Conservation (phyloP, 768 basidiomycete genomes). For the Boletus vermiculosoides region DNA sequence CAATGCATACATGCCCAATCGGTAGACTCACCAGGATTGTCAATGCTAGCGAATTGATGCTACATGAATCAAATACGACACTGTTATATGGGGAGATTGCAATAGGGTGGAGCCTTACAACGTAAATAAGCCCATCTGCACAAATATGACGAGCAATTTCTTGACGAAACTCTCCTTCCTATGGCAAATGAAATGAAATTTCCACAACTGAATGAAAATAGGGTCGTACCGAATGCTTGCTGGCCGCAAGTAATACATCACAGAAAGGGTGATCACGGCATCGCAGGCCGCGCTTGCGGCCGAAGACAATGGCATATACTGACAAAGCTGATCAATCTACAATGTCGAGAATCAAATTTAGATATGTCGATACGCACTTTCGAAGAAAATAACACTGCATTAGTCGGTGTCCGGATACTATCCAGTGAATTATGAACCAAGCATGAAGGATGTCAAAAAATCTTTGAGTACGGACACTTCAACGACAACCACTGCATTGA, state of each 20-base stretch:
- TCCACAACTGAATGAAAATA: neutral
- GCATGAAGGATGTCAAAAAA: neutral
- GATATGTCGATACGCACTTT: neutral
- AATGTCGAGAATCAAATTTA: neutral
- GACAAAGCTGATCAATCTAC: neutral
- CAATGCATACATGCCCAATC: neutral
- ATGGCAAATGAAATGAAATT: neutral
- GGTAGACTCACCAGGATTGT: slow-evolving; percentile 8
- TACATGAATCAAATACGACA: neutral
- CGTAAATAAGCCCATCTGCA: slow-evolving; percentile 14
- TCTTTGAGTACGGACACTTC: slow-evolving; percentile 6
- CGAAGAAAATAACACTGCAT: neutral
- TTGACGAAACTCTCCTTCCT: slow-evolving; percentile 9
- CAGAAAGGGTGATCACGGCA: slow-evolving; percentile 7
- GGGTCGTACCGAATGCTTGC: slow-evolving; percentile 2
- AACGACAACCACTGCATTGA: neutral
- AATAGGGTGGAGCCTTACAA: slow-evolving; percentile 8
- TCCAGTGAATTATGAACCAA: neutral
- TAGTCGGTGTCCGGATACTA: slow-evolving; percentile 6
- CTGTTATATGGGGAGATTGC: neutral
- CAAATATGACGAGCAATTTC: slow-evolving; percentile 4
- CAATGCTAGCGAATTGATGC: slow-evolving; percentile 11
- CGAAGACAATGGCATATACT: neutral
- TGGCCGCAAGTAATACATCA: slow-evolving; percentile 14
- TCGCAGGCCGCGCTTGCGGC: slow-evolving; percentile 7